These are phyloP conservation scores for Rhodocollybia butyracea DNA, from an alignment of 768 basidiomycete species.

Conservation along the genomic window DNA sequence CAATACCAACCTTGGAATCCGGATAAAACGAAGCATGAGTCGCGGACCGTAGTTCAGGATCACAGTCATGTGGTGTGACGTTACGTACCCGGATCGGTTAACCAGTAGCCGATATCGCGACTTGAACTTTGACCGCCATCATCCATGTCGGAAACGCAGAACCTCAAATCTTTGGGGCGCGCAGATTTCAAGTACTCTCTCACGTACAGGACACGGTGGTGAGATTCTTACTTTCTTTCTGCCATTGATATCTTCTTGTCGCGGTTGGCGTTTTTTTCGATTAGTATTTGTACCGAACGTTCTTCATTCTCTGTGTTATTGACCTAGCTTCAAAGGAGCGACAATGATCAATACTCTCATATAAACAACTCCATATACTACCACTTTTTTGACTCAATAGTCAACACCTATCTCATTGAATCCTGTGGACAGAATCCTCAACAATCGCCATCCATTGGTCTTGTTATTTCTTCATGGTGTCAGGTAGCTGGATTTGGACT, in stretches of 20 bases:
- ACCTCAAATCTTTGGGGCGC: neutral
- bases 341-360: constrained; percentile 85
- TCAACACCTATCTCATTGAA: constrained; percentile 76
- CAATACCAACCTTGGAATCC: too few species aligned
- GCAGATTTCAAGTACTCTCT: constrained; percentile 60
- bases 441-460: constrained; percentile 55
- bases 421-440: constrained; percentile 56
- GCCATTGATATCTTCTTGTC: too few species aligned
- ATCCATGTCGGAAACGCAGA: neutral
- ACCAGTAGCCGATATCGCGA: neutral
- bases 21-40: too few species aligned
- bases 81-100: neutral
- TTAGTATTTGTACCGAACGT: too few species aligned
- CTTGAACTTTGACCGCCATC: neutral
- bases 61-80: neutral
- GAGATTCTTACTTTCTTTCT: too few species aligned
- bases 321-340: constrained; percentile 53
- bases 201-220: constrained; percentile 71
- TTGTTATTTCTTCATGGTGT: constrained; percentile 77
- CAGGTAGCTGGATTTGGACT: constrained; percentile 35
- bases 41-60: too few species aligned
- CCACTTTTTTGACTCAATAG: constrained; percentile 76
- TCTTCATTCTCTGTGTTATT: neutral
- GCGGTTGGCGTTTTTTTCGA: too few species aligned
- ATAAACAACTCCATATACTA: constrained; percentile 82